phyloP scores from a whole-genome alignment of 257 asterid genomes.

The Petunia secreta region DNA sequence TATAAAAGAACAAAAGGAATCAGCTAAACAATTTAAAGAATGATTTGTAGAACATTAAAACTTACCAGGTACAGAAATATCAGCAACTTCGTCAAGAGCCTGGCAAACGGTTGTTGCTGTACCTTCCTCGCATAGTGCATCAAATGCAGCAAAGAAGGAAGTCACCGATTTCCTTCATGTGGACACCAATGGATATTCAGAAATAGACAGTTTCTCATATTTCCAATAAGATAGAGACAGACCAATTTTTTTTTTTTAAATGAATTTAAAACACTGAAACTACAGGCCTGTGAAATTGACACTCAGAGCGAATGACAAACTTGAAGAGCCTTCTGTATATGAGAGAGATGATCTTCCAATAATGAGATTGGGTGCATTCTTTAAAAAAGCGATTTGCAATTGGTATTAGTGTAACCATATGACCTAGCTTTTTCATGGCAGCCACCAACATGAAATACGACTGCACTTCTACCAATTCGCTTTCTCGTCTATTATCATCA shows the following conservation, averaged over 20 bases:
- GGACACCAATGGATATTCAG: constrained; percentile 11
- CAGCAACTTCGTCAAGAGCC: constrained; percentile 93
- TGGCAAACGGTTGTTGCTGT: constrained; percentile 86
- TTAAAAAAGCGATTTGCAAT: constrained; percentile 5
- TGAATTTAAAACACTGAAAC: not conserved
- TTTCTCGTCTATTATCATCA: too few species aligned
- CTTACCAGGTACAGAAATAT: constrained; percentile 86
- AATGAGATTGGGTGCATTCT: not conserved
- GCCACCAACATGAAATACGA: too few species aligned
- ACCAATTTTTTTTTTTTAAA: not conserved
- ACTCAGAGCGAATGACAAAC: not conserved
- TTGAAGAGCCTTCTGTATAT: not conserved
- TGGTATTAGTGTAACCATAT: not conserved
- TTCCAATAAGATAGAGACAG: not conserved
- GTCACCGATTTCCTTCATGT: constrained; percentile 79
- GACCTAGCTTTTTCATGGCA: constrained; percentile 1
- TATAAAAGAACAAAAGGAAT: constrained; percentile 15
- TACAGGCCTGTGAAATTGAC: not conserved
- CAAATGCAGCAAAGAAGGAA: constrained; percentile 91
- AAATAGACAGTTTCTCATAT: constrained; percentile 9
- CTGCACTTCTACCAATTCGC: too few species aligned
- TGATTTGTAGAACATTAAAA: constrained; percentile 17
- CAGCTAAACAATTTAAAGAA: constrained; percentile 4
- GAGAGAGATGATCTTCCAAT: not conserved
- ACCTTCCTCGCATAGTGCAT: constrained; percentile 98